Percentiles rank a stretch among this genome's conserved stretches.
Evolutionary conservation across 192 early-diverging fungal genomes (phyloP).

Genomic region (Backusella circina): DNA sequence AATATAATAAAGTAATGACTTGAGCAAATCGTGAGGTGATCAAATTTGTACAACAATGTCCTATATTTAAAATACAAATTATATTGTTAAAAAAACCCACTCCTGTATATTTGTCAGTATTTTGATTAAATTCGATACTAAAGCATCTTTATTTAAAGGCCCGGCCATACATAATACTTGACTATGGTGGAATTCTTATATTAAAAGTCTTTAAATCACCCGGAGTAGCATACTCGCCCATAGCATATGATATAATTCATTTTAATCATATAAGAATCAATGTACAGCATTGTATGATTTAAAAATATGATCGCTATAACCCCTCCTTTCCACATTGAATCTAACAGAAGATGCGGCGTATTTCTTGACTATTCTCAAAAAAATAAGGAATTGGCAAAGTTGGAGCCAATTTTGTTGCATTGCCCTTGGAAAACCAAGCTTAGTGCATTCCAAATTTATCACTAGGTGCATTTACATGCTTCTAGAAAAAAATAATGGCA

Average conservation of each 20-base stretch:
- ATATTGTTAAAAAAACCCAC: neutral
- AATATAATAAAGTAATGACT: neutral
- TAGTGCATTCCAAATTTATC: neutral
- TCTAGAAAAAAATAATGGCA: neutral
- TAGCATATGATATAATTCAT: neutral
- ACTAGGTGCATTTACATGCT: neutral
- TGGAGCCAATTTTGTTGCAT: neutral
- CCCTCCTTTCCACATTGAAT: neutral
- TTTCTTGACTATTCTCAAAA: neutral
- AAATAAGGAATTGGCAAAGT: neutral
- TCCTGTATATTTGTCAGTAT: neutral
- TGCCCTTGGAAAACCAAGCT: neutral
- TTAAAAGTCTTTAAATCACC: neutral
- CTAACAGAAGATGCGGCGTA: neutral
- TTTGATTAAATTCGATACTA: neutral
- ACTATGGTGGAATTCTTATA: neutral
- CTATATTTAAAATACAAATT: neutral
- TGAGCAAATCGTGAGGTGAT: neutral
- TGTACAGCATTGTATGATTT: neutral
- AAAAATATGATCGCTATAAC: neutral
- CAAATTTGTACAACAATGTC: neutral
- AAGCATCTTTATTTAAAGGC: neutral
- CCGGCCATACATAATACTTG: neutral
- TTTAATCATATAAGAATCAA: neutral
- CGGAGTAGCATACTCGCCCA: too few relatives aligned